phyloP scores from a whole-genome alignment of 2,329 filamentous ascomycete genomes.

The Nothomitra cinnamomea region DNA sequence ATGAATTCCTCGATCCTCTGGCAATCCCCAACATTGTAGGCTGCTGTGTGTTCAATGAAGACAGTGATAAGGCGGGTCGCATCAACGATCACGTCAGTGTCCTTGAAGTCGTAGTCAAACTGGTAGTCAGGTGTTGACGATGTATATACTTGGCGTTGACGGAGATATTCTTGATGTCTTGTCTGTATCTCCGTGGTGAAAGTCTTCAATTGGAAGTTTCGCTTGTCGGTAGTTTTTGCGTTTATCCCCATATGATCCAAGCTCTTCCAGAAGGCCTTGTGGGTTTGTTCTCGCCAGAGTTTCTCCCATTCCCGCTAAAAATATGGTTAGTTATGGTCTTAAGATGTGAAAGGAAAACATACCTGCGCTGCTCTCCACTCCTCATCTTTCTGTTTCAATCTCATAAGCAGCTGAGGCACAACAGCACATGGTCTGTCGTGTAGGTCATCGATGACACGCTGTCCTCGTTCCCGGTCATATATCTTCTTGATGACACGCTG shows the following conservation, averaged over 20 bases:
- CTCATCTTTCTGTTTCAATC: conserved; percentile 90
- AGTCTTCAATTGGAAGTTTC: conserved; percentile 76
- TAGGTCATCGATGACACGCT: conserved; percentile 73
- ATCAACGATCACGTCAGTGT: conserved; percentile 34
- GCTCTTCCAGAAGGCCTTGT: conserved; percentile 88
- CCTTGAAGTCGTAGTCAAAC: conserved; percentile 54
- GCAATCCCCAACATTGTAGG: conserved; percentile 3
- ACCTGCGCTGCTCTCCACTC: conserved; percentile 87
- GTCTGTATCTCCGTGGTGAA: conserved; percentile 82
- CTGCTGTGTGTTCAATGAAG: conserved; percentile 22
- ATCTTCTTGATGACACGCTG: conserved; percentile 96
- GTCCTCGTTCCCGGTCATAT: conserved; percentile 70
- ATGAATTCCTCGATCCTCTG: conserved; percentile 20
- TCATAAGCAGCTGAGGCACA: conserved; percentile 70
- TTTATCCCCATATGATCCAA: conserved; percentile 92
- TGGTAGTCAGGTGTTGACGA: conserved; percentile 50
- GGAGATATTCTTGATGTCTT: conserved; percentile 79
- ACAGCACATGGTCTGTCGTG: conserved; percentile 72
- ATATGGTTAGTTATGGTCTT: conserved; percentile 7
- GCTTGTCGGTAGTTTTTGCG: conserved; percentile 78
- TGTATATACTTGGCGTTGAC: conserved; percentile 43
- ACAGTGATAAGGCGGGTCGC: conserved; percentile 28
- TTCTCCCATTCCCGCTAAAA: conserved; percentile 86
- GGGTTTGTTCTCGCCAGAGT: conserved; percentile 92
- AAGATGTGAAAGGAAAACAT: conserved; percentile 12